Evolutionary conservation across 345 rosid genomes (phyloP).

Genomic region (Eucalyptus urophylla): DNA sequence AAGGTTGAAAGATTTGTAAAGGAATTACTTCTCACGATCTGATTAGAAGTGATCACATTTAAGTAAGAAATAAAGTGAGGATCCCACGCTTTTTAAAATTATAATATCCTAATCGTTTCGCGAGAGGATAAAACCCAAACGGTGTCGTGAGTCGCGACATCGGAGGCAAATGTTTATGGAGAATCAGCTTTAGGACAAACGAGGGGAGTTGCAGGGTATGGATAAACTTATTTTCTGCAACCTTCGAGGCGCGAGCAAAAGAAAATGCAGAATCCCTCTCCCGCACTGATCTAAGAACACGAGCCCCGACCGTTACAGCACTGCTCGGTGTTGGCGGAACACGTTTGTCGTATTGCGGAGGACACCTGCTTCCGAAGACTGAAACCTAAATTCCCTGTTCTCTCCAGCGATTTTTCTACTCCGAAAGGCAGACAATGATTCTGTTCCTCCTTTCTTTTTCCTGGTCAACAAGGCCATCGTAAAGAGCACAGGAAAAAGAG

Average conservation of each 20-base stretch:
- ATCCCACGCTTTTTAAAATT: background rate
- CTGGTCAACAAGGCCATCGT: background rate
- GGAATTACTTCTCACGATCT: background rate
- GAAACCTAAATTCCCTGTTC: background rate
- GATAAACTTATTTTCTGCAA: background rate
- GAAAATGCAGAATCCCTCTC: background rate
- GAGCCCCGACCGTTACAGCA: background rate
- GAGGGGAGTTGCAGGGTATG: background rate
- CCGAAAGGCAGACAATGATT: background rate
- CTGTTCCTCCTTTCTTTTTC: background rate
- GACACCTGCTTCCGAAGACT: background rate
- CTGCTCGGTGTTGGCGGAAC: background rate
- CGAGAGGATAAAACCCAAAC: background rate
- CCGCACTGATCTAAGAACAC: background rate
- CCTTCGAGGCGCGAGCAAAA: background rate
- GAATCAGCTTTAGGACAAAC: background rate
- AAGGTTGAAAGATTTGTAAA: background rate
- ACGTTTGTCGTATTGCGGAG: background rate
- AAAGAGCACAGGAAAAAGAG: background rate
- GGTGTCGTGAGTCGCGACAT: background rate
- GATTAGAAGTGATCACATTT: accelerated
- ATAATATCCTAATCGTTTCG: background rate
- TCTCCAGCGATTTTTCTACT: background rate
- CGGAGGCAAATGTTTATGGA: background rate
- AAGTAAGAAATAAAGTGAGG: background rate